Percentiles rank a stretch among this genome's conserved stretches.
Evolutionary conservation across 1,139 yeast species (phyloP).

Genomic region (Magnusiomyces fungicola): DNA sequence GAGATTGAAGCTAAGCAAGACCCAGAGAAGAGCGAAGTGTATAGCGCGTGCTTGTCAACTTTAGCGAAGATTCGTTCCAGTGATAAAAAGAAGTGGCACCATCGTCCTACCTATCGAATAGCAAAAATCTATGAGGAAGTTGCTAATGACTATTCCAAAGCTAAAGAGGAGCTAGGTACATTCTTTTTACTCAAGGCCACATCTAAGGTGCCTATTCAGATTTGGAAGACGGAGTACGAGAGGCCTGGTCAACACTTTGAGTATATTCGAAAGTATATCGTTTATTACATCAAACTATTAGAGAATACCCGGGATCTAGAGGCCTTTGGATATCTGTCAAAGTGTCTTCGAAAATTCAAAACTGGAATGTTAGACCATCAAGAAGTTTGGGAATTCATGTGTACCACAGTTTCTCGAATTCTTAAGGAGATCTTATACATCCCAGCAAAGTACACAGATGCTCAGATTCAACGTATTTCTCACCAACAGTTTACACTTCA

Average conservation of each 20-base stretch:
- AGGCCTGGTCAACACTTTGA: slow-evolving; percentile 89
- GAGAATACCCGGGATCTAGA: slow-evolving; percentile 49
- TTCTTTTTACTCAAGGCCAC: slow-evolving; percentile 56
- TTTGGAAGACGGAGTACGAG: slow-evolving; percentile 92
- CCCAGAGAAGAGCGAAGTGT: slow-evolving; percentile 19
- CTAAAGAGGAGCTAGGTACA: slow-evolving; percentile 56
- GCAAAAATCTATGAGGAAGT: slow-evolving; percentile 57
- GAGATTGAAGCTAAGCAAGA: slow-evolving; percentile 5
- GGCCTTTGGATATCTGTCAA: slow-evolving; percentile 52
- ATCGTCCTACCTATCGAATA: slow-evolving; percentile 69
- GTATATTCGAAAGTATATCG: slow-evolving; percentile 64
- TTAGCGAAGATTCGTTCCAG: slow-evolving; percentile 39
- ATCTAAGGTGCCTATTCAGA: slow-evolving; percentile 66
- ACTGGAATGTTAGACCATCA: slow-evolving; percentile 62
- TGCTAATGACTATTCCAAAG: slow-evolving; percentile 44
- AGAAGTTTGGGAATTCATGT: slow-evolving; percentile 55
- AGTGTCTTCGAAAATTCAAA: slow-evolving; percentile 66
- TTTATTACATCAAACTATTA: slow-evolving; percentile 54
- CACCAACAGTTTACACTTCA: slow-evolving; percentile 39
- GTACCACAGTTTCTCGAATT: slow-evolving; percentile 44
- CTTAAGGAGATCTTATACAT: slow-evolving; percentile 42
- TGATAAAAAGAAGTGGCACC: slow-evolving; percentile 91
- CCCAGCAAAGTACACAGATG: slow-evolving; percentile 48
- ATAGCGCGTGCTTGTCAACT: slow-evolving; percentile 31
- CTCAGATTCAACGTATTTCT: slow-evolving; percentile 40